Base-by-base conservation (phyloP, 257 asterid species). In the Salvia hispanica region DNA sequence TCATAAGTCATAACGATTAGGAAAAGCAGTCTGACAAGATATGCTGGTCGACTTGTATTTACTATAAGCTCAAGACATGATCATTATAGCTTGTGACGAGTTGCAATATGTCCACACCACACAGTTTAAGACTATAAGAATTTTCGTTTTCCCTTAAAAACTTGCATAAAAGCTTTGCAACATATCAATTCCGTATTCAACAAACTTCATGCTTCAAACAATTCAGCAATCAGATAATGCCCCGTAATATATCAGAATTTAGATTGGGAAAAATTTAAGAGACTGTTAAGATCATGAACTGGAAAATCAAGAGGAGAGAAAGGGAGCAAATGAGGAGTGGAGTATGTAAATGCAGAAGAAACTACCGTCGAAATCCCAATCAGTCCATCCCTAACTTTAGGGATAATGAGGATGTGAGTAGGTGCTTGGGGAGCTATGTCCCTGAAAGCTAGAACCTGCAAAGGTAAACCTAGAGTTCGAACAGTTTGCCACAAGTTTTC, bases 381-480 rank as follows among this genome's bases (percentile, higher is more conserved):
- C 75, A 92, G 80, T 60, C 95, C 97, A 85, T 90, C 94, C 74
- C 70, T 83, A 51, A 83, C 81, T 80, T 90, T 90, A 62, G 98
- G 98, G 70, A 92, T 88, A 72, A 92, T 74, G 52, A 92, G 53
- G 64, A 92, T 83, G 80, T 92, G 97, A 4, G 80, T 83, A 33
- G 97, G 98, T 7, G 96, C 96, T 74, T 88, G 96, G 16, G 97
- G 96, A 76, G 62, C 42, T 73, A 86, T 81, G 79, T 92, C 97
- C 87, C 93, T 88, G 80, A 92, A 92, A 74, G 98, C 98, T 53
- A 92, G 82, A 83, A 92, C 96, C 98, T 92, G 85, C 71, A n/a
- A n/a, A n/a, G n/a, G n/a, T n/a, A n/a, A n/a, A n/a, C n/a, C n/a
- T n/a, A n/a, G n/a, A n/a, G 37, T 10, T 65, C 13, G 7, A 44